Percentiles rank a stretch among this genome's conserved stretches.
phyloP scores from a whole-genome alignment of 2,329 filamentous ascomycete species.

The Claviceps sp. region DNA sequence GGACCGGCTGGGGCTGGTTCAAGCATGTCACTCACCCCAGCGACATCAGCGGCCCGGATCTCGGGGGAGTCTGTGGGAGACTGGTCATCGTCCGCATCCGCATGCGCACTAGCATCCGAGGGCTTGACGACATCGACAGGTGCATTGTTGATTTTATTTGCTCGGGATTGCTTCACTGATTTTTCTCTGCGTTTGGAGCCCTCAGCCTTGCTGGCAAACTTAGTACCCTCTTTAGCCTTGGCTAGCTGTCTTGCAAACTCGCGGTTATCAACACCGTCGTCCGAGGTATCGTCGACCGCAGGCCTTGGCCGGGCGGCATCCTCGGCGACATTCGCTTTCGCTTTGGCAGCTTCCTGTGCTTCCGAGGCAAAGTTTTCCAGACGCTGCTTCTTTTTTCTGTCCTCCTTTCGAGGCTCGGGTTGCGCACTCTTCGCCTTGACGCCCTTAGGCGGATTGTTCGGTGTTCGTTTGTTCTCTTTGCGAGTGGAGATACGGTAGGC shows the following conservation, averaged over 20 bases:
- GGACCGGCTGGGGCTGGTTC: constrained; percentile 56
- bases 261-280: constrained; percentile 53
- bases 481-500: constrained; percentile 23
- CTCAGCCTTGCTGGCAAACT: constrained; percentile 39
- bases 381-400: constrained; percentile 33
- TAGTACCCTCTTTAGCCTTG: constrained; percentile 56
- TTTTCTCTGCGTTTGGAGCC: constrained; percentile 51
- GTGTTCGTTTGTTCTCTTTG: constrained; percentile 19
- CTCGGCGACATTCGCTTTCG: constrained; percentile 17
- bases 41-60: constrained; percentile 40
- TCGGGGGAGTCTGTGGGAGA: constrained; percentile 57
- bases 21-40: constrained; percentile 83
- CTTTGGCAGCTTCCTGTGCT: constrained; percentile 24
- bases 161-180: constrained; percentile 56
- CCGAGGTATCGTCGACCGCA: constrained; percentile 27
- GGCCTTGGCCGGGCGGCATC: constrained; percentile 1
- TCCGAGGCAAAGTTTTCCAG: constrained; percentile 26
- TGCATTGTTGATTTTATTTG: constrained; percentile 34
- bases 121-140: constrained; percentile 28
- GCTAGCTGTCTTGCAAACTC: constrained; percentile 67
- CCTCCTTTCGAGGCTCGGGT: constrained; percentile 24
- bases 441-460: constrained; percentile 15
- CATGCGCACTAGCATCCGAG: constrained; percentile 55
- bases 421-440: constrained; percentile 14
- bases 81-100: constrained; percentile 70